Evolutionary conservation across 2,329 filamentous ascomycete species (phyloP).

Genomic region (Sarocladium kiliense): DNA sequence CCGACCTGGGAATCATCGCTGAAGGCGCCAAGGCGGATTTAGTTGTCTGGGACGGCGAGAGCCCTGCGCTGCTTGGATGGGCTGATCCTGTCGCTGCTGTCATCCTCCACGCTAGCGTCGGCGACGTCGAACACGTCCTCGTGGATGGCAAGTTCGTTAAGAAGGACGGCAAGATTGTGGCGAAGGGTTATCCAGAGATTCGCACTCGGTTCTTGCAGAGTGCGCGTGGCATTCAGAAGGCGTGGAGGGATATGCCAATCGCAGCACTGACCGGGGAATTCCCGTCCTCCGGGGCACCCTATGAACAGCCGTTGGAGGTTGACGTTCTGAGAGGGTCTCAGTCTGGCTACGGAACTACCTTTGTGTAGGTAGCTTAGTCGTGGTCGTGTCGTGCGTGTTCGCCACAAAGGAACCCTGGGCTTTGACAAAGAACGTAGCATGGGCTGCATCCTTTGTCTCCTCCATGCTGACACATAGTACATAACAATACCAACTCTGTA

Average conservation of each 20-base stretch:
- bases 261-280: too few relatives aligned
- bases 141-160: constrained; percentile 46
- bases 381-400: too few relatives aligned
- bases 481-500: too few relatives aligned
- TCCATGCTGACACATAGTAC: too few relatives aligned
- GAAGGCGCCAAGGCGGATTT: constrained; percentile 49
- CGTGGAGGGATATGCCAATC: neutral
- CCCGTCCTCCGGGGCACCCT: too few relatives aligned
- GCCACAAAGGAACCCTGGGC: too few relatives aligned
- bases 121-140: constrained; percentile 45
- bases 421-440: too few relatives aligned
- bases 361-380: too few relatives aligned
- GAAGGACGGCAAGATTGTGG: constrained; percentile 32
- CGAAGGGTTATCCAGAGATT: constrained; percentile 13
- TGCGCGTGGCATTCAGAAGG: constrained; percentile 9
- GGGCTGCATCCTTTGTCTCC: too few relatives aligned
- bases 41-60: constrained; percentile 43
- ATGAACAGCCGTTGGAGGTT: too few relatives aligned
- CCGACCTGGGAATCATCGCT: constrained; percentile 44
- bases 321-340: too few relatives aligned
- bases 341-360: too few relatives aligned
- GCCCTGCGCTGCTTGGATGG: constrained; percentile 47
- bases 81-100: constrained; percentile 50
- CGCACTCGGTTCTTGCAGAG: constrained; percentile 7
- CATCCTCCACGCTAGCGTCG: constrained; percentile 48